phyloP scores from a whole-genome alignment of 805 yeast genomes.

The Ogataea chonburiensis region DNA sequence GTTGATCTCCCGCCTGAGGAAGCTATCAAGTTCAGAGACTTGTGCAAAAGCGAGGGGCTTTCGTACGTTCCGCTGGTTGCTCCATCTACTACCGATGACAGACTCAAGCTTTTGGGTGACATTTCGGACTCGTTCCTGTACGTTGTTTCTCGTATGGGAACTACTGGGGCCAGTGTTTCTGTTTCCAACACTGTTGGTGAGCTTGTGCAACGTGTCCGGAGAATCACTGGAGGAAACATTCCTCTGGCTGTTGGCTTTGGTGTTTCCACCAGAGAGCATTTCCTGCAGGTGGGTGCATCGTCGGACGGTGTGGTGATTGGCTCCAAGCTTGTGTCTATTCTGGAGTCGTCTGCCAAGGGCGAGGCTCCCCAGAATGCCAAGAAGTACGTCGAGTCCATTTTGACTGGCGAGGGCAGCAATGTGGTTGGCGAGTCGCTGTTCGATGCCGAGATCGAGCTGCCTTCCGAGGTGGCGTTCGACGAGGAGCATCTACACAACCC shows the following conservation, averaged over 20 bases:
- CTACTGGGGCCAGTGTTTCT: conserved; percentile 82
- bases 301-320: conserved; percentile 98
- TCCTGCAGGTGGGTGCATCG: conserved; percentile 66
- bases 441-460: conserved; percentile 18
- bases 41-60: conserved; percentile 64
- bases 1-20: conserved; percentile 99
- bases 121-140: conserved; percentile 95
- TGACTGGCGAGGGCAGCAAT: conserved; percentile 52
- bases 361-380: conserved; percentile 62
- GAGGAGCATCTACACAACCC: conserved; percentile 70
- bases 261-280: conserved; percentile 91
- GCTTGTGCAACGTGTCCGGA: conserved; percentile 73
- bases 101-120: conserved; percentile 71
- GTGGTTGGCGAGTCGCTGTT: conserved; percentile 26
- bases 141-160: conserved; percentile 97
- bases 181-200: conserved; percentile 63
- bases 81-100: conserved; percentile 91
- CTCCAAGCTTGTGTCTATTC: conserved; percentile 69
- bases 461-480: conserved; percentile 37
- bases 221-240: conserved; percentile 64
- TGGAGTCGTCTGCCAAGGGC: conserved; percentile 63
- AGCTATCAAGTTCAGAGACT: conserved; percentile 80
- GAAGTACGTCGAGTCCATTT: conserved; percentile 64
- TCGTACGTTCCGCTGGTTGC: conserved; percentile 93
- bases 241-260: conserved; percentile 98